These are phyloP conservation scores for Leccinellum albellum DNA, from an alignment of 768 basidiomycete genomes.

Conservation along the genomic window DNA sequence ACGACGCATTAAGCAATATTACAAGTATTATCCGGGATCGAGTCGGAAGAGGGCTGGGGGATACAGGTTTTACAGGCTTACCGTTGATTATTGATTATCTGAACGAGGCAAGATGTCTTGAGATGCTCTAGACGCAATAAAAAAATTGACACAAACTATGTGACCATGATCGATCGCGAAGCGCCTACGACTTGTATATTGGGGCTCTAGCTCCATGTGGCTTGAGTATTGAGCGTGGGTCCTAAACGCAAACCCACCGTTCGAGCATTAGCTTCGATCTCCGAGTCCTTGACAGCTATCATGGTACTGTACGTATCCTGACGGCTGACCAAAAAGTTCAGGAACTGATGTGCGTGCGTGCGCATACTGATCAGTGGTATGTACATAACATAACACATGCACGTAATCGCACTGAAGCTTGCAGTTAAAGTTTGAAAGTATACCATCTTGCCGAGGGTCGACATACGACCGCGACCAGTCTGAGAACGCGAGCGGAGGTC, in stretches of 20 bases:
- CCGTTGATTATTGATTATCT: conserved; percentile 48
- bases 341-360: conserved; percentile 16
- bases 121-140: conserved; percentile 24
- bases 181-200: neutral
- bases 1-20: conserved; percentile 9
- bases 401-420: conserved; percentile 33
- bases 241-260: conserved; percentile 16
- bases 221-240: conserved; percentile 23
- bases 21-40: neutral
- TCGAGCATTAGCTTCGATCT: conserved; percentile 1
- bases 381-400: conserved; percentile 30
- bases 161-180: conserved; percentile 28
- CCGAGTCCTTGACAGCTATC: conserved; percentile 8
- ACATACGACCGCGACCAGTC: neutral
- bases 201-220: neutral
- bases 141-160: conserved; percentile 53
- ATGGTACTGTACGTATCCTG: conserved; percentile 1
- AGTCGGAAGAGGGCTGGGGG: neutral
- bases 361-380: no score
- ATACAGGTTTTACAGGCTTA: conserved; percentile 1
- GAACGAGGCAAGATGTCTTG: conserved; percentile 49
- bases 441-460: neutral
- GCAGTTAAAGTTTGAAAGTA: conserved; percentile 28
- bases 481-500: conserved; percentile 16
- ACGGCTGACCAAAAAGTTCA: neutral